Evolutionary conservation across 495 filamentous ascomycete species (phyloP).

Genomic region (Emericellopsis terricola): DNA sequence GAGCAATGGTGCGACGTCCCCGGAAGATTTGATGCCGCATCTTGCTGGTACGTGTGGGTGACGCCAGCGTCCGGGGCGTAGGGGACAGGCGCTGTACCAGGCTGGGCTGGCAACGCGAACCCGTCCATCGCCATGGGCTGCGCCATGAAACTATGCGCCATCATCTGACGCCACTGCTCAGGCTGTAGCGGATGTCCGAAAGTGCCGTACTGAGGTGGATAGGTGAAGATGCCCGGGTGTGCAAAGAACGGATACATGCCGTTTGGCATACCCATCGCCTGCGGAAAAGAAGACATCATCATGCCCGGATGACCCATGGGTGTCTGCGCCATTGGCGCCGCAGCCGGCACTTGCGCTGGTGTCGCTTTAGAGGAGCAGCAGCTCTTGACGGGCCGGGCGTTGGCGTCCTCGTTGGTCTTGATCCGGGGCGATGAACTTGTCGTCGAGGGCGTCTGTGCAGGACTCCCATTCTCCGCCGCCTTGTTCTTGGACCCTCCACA

Average conservation of each 20-base stretch:
- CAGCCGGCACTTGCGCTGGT: no score
- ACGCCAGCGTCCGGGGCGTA: no score
- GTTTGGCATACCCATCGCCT: background rate
- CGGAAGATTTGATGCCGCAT: slow-evolving; percentile 4
- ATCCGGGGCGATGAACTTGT: background rate
- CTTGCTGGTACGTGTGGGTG: background rate
- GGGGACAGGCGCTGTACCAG: background rate
- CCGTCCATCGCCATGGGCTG: background rate
- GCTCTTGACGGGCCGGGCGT: slow-evolving; percentile 1
- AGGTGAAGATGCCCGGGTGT: slow-evolving; percentile 10
- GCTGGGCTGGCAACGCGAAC: background rate
- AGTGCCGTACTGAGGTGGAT: slow-evolving; percentile 19
- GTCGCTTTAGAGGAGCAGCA: slow-evolving; percentile 1
- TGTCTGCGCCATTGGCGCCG: no score
- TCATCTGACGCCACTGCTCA: slow-evolving; percentile 18
- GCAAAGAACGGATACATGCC: slow-evolving; percentile 1
- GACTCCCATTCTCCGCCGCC: no score
- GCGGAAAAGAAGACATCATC: background rate
- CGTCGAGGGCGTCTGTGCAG: background rate
- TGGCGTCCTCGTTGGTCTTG: background rate
- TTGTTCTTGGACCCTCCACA: no score
- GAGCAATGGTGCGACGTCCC: slow-evolving; percentile 32
- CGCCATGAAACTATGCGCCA: slow-evolving; percentile 5
- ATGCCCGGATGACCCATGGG: no score
- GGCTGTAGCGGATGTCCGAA: slow-evolving; percentile 21